Evolutionary conservation across 306 rosid species (phyloP).

Genomic region (Datisca glomerata): DNA sequence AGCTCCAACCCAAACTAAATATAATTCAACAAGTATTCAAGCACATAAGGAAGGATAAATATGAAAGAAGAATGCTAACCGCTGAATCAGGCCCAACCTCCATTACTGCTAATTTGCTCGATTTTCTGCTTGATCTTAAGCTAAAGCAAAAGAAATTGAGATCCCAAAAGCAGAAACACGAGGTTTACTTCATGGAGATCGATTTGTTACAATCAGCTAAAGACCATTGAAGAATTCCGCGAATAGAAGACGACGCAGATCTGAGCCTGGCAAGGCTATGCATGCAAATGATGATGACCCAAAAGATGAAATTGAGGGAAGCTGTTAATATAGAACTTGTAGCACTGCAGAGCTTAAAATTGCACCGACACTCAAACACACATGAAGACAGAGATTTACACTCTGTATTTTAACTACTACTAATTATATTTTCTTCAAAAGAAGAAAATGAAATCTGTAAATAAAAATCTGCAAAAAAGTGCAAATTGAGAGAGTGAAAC

Average conservation of each 20-base stretch:
- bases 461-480: neutral
- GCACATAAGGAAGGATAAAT: neutral
- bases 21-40: neutral
- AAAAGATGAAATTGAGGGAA: neutral
- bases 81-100: conserved; percentile 9
- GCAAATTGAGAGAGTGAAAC: neutral
- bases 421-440: too few relatives aligned
- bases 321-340: too few relatives aligned
- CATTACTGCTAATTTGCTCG: conserved; percentile 2
- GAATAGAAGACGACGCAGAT: neutral
- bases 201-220: too few relatives aligned
- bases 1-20: neutral
- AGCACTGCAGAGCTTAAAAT: too few relatives aligned
- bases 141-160: neutral
- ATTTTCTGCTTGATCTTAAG: neutral
- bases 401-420: too few relatives aligned
- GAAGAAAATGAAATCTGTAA: neutral
- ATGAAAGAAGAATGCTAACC: neutral
- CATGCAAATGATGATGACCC: neutral
- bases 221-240: too few relatives aligned
- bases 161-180: neutral
- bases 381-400: too few relatives aligned
- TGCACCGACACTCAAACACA: too few relatives aligned
- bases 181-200: neutral
- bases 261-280: neutral